These are phyloP conservation scores for Plasmodium blacklocki DNA, from an alignment of 169 alveolate species.

Conservation along the genomic window DNA sequence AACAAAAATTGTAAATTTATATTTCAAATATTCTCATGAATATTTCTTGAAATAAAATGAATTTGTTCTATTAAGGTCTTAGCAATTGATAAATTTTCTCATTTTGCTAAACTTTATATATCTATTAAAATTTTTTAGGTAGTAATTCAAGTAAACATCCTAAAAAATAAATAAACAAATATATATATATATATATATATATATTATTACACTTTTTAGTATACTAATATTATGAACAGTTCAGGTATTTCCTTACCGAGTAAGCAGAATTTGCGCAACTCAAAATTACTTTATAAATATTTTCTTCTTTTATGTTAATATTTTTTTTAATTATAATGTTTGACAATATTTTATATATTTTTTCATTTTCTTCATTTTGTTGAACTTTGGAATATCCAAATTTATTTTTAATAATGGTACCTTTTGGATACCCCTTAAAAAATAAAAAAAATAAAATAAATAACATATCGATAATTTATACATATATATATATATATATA, in stretches of 20 bases:
- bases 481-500: not conserved
- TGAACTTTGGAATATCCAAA: slow-evolving; percentile 44
- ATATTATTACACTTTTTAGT: not conserved
- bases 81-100: slow-evolving; percentile 59
- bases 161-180: not conserved
- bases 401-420: slow-evolving; percentile 39
- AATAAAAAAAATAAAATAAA: not conserved
- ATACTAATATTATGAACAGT: no score
- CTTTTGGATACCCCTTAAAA: slow-evolving; percentile 32
- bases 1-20: slow-evolving; percentile 19
- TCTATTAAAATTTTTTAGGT: slow-evolving; percentile 55
- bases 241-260: slow-evolving; percentile 25
- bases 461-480: not conserved
- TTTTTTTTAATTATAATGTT: slow-evolving; percentile 39
- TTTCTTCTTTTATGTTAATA: slow-evolving; percentile 47
- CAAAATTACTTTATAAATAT: slow-evolving; percentile 49
- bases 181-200: not conserved
- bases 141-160: slow-evolving; percentile 66
- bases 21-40: slow-evolving; percentile 7
- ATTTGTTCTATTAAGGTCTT: slow-evolving; percentile 25
- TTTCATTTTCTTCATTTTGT: slow-evolving; percentile 22
- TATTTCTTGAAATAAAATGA: slow-evolving; percentile 6
- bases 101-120: slow-evolving; percentile 46
- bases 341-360: slow-evolving; percentile 30
- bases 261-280: slow-evolving; percentile 69